Percentiles rank a stretch among this genome's conserved stretches.
Conservation (phyloP, 192 early-diverging fungal genomes). For the Neocallimastix lanati region DNA sequence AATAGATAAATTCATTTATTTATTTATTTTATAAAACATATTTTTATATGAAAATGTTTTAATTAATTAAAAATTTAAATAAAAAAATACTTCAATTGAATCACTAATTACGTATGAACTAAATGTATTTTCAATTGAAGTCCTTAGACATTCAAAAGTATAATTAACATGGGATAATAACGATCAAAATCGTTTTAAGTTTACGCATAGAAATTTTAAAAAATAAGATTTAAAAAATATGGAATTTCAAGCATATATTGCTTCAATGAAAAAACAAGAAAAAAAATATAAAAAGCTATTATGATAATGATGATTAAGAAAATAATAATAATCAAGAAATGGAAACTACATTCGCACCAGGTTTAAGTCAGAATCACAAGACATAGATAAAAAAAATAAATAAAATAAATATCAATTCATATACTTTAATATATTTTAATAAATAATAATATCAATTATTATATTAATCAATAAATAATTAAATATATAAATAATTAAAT, state of each 20-base stretch:
- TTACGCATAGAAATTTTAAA: slow-evolving; percentile 66
- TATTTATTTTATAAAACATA: no score
- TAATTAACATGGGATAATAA: slow-evolving; percentile 92
- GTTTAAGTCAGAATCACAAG: slow-evolving; percentile 52
- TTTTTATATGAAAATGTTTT: no score
- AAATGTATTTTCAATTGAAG: slow-evolving; percentile 15
- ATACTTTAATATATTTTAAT: no score
- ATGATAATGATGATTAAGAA: slow-evolving; percentile 5
- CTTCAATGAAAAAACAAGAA: slow-evolving; percentile 23
- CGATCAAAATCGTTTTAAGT: slow-evolving; percentile 57
- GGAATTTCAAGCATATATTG: slow-evolving; percentile 81
- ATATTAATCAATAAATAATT: no score
- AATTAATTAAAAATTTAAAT: neutral
- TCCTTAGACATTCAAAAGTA: slow-evolving; percentile 80
- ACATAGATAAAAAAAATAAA: slow-evolving; percentile 31
- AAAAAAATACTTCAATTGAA: slow-evolving; percentile 7
- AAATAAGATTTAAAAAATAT: slow-evolving; percentile 74
- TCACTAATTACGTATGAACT: slow-evolving; percentile 12
- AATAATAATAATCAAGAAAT: slow-evolving; percentile 31
- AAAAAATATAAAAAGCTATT: slow-evolving; percentile 2
- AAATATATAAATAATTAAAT: no score
- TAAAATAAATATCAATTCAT: no score
- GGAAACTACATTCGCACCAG: slow-evolving; percentile 95
- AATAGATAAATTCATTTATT: no score
- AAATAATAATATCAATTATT: no score